Evolutionary conservation across 116 monocot species (phyloP), one percentile per base, ranked within the genome.

Genomic region (Trichopus zeylanicus): DNA sequence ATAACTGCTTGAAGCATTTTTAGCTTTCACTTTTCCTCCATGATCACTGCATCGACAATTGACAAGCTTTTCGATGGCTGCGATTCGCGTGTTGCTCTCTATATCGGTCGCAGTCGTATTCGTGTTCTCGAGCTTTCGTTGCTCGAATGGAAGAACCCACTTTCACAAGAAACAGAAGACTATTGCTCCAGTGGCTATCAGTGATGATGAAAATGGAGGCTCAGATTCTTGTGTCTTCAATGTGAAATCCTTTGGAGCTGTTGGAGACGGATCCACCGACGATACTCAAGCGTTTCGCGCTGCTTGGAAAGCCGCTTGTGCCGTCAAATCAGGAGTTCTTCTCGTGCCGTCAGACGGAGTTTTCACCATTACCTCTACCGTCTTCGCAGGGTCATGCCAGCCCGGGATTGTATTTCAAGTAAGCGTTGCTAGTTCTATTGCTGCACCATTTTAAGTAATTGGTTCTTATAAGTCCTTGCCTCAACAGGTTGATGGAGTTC

Each of bases 341-440:
- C 80, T 93, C 9, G 85, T 85, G 31, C 93, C 93, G 11, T 73
- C 82, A 0, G 80, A 82, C 34, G 71, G 73, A 2, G 67, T 73
- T 4, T 93, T 93, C 60, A 73, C 47, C 51, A 75, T 93, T 61
- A 79, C 77, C 16, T 82, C 93, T 27, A 82, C 82, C 15, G 82
- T 88, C 55, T 93, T 93, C 74, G 74, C 85, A 13, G 93, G 93
- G 2, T 88, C 93, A 0, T 93, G 93, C 73, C 53, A 61, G 48
- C 79, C 82, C 0, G 80, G 66, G 0, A 55, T 91, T 13, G 69
- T 79, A 33, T 74, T 91, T 48, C 91, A 86, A 69, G 91, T 91
- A 70, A 56, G n/a, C n/a, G n/a, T n/a, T n/a, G n/a, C n/a, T n/a
- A n/a, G n/a, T n/a, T n/a, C n/a, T n/a, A n/a, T n/a, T n/a, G n/a